phyloP scores from a whole-genome alignment of 148 eudicot species.

The Hydrangea macrophylla region DNA sequence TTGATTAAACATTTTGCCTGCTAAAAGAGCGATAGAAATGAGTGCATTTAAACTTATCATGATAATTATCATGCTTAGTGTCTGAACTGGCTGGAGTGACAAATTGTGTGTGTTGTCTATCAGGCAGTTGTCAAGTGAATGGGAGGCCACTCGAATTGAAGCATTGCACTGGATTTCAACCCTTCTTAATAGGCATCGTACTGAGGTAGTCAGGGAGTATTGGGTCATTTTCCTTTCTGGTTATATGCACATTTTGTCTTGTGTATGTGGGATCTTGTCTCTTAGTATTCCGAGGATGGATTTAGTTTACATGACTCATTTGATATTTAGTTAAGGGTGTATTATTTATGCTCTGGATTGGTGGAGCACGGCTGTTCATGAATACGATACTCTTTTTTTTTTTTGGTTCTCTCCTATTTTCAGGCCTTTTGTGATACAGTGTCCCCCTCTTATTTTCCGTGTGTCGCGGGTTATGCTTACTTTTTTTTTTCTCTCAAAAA shows the following conservation, averaged over 20 bases:
- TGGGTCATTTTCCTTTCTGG: background rate
- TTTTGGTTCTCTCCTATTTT: background rate
- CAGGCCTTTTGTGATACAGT: too few species aligned
- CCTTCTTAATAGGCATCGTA: conserved; percentile 74
- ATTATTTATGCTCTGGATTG: background rate
- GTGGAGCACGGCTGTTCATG: background rate
- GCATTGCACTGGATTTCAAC: conserved; percentile 92
- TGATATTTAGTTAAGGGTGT: background rate
- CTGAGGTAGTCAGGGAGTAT: conserved; percentile 43
- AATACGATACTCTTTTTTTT: background rate
- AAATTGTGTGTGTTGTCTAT: conserved; percentile 13
- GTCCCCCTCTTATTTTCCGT: background rate
- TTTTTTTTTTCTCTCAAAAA: too few species aligned
- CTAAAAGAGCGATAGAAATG: background rate
- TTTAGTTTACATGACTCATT: background rate
- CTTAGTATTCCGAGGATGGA: background rate
- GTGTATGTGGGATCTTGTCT: background rate
- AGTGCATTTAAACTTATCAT: background rate
- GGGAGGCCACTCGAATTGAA: conserved; percentile 98
- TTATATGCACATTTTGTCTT: background rate
- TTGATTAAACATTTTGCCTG: conserved; percentile 2
- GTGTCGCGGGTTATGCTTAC: background rate
- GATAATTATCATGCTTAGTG: background rate
- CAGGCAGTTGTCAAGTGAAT: conserved; percentile 92
- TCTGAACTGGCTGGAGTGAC: background rate